Evolutionary conservation across 1,139 yeast species (phyloP), one percentile per base, ranked within the genome.

Genomic region (Lodderomyces theae): DNA sequence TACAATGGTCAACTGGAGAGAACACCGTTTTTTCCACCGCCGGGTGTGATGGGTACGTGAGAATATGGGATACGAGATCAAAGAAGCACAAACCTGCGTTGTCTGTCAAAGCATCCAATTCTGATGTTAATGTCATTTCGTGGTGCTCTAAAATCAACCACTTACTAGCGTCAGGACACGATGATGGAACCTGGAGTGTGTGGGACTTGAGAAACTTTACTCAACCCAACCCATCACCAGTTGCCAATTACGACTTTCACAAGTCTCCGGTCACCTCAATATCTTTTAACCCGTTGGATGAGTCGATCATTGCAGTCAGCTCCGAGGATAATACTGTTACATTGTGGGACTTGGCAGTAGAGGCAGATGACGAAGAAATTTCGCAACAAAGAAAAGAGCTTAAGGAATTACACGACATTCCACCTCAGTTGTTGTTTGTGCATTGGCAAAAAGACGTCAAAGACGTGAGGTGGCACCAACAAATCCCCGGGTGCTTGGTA

Each of bases 401-500:
- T 28, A 81, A 82, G 54, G 97, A 88, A 52, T 72, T 92, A 52
- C 84, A 82, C 51, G 95, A 86, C 54, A 87, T 92, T 51, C 99
- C 99, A 26, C 94, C 97, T 19, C 99, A 92, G 64, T 75, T 94
- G 56, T 73, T 92, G 60, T 92, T 92, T 69, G 96, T 92, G 38
- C 99, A 92, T 61, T 92, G 97, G 97, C 98, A 94, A 70, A 82
- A 83, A 54, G 94, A 90, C 57, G 97, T 92, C 41, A 92, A 92
- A 70, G 99, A 92, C 61, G 96, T 90, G 34, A 87, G 95, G 66
- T 92, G 98, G 97, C 97, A 92, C 64, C 80, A 72, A 57, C 98
- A 94, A 67, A 87, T 94, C 48, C 98, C 98, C 4, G 98, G 98
- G 36, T 84, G 95, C 54, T 74, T 94, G 60, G 88, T 89, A 12